These are phyloP conservation scores for Pseudogymnoascus sp. DNA, from an alignment of 2,329 filamentous ascomycete species.

Conservation along the genomic window DNA sequence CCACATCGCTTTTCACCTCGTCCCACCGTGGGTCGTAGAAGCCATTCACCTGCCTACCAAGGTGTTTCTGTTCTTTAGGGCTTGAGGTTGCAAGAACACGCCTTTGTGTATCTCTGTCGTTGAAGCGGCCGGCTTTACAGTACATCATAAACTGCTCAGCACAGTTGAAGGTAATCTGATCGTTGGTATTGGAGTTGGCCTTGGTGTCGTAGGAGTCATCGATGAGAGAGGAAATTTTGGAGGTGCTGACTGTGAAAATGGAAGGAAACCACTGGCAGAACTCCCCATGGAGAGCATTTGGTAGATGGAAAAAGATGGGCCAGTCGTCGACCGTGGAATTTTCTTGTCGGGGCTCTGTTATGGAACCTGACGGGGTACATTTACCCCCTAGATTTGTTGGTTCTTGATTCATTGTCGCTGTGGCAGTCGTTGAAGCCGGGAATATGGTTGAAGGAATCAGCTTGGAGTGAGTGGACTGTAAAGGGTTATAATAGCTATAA, in stretches of 20 bases:
- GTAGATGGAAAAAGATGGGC: constrained; percentile 29
- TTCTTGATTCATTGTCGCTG: not conserved
- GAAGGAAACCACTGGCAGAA: constrained; percentile 33
- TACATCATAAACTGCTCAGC: constrained; percentile 39
- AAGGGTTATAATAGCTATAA: not conserved
- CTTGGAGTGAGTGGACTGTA: not conserved
- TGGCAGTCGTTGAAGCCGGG: not conserved
- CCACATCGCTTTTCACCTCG: constrained; percentile 2
- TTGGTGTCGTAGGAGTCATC: constrained; percentile 20
- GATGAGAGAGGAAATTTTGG: constrained; percentile 25
- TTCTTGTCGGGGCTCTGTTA: not conserved
- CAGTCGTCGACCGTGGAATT: not conserved
- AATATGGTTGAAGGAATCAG: not conserved
- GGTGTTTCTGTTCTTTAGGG: constrained; percentile 28
- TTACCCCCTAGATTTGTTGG: not conserved
- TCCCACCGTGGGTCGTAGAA: constrained; percentile 27
- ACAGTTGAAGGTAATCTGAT: constrained; percentile 28
- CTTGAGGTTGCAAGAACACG: constrained; percentile 23
- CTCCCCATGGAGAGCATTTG: constrained; percentile 27
- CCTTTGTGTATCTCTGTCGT: constrained; percentile 23
- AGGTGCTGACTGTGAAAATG: constrained; percentile 26
- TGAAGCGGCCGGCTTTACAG: constrained; percentile 34
- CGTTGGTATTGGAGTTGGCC: constrained; percentile 7
- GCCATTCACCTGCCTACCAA: constrained; percentile 25
- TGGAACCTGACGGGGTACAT: not conserved